Evolutionary conservation across 1,139 yeast species (phyloP), one percentile per base, ranked within the genome.

Genomic region (Neolecta irregularis): DNA sequence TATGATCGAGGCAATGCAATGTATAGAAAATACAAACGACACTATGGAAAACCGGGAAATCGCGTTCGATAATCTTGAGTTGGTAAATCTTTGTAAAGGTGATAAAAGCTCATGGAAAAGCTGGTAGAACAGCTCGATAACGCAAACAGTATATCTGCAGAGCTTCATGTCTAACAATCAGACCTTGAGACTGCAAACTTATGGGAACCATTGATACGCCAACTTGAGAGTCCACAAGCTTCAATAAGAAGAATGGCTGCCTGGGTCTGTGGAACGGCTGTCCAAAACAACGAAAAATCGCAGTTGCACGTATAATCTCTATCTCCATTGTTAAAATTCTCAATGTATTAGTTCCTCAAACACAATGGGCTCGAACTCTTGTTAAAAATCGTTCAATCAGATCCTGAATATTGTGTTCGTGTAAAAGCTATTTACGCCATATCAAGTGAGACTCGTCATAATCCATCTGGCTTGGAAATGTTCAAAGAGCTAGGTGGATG

Each of bases 71-170:
- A 81, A 83, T 54, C 76, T 85, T 49, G 95, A 88, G 54, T 81
- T 85, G 91, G 39, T 43, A 19, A 11, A 37, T 24, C 11, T 28
- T 12, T 28, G 7, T 28, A 13, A 28, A 7, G 20, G 13, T 28
- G 19, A 12, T 16, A 5, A 28, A 20, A 28, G n/a, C 19, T 16
- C 13, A 21, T n/a, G 16, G 12, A 6, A 6, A 13, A 33, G 38
- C 64, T 88, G 40, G 77, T 88, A 41, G 98, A 88, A 53, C 83
- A 83, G 51, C 58, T 88, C 46, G 98, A 88, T 55, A 88, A 88
- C 54, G 96, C 98, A 17, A 85, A 88, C 56, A 83, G 81, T 50
- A 75, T 23, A n/a, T 32, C 9, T 7, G 13, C 25, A n/a, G 4
- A 16, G n/a, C n/a, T 19, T 5, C 33, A 12, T 8, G 19, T 12